Evolutionary conservation across 2,329 filamentous ascomycete genomes (phyloP), one percentile per base, ranked within the genome.

Genomic region (Juglanconis juglandina): DNA sequence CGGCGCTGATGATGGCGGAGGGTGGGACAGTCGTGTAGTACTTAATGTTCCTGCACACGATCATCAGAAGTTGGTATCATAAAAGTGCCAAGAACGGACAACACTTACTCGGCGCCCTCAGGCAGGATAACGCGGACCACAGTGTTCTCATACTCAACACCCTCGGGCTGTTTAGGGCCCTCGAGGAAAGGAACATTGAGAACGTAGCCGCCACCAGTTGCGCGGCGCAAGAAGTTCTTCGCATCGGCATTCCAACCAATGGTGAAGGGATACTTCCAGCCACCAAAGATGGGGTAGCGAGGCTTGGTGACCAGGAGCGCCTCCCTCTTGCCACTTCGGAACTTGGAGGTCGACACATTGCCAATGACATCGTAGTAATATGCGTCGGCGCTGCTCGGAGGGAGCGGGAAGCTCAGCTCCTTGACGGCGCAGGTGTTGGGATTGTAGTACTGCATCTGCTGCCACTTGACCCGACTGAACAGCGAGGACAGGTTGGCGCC

Each of bases 351-450:
- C 34, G 93, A 96, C 35, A 99, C 92, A 71, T 99, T 99, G 67
- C 95, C 95, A 70, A 99, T 96, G 68, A 92, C 90, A 72, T 99
- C 95, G 54, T 89, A 93, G 76, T 95, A 99, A 81, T 99, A 99
- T 5, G 94, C 85, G 70, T 97, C 91, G 58, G 87, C 83, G 64
- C 90, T 92, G 65, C 94, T 92, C 14, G 88, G 82, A 56, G 84
- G 86, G 56, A 99, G 85, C 13, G 92, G 90, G 69, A 96, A 87
- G 66, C 84, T 87, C 63, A 99, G 77, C 71, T 92, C 89, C 73
- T 89, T 93, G 64, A 98, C 81, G 1, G 95, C 93, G 35, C 85
- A 86, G 7, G 86, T 89, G 11, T 85, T 80, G n/a, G 89, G 86
- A 74, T 88, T 90, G 79, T 90, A 90, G 78, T 91, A 95, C 70